Base-by-base conservation (phyloP, 2,329 filamentous ascomycete genomes). In the Fusarium abutilonis region DNA sequence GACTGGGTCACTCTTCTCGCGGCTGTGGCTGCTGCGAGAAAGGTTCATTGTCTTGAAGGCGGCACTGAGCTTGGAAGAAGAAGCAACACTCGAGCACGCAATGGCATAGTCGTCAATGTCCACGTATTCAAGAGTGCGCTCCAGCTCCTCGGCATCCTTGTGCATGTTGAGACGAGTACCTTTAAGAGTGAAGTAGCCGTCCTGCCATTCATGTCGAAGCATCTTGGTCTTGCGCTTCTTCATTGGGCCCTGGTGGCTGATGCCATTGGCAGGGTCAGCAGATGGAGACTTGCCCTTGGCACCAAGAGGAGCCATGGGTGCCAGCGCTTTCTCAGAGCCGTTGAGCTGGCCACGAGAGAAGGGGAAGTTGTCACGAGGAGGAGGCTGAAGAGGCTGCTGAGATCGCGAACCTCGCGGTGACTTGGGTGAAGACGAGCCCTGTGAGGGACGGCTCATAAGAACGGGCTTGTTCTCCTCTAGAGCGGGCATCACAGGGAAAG, bases 141-240 rank as follows among this genome's bases (percentile, higher is more conserved):
- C 80, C 29, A 81, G 67, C 47, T 78, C 75, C 47, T 74, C 72
- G 31, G 76, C 77, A 63, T 90, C 85, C 71, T 89, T 87, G 81
- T 93, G 91, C 85, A 94, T 89, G 51, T 89, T 88, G 34, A 92
- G 82, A 26, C 86, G 85, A 23, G 88, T 91, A 56, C 89, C 89
- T 70, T 88, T 88, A 63, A 97, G 88, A 23, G 91, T 92, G 75
- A 95, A 96, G 79, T 94, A 95, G 68, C 92, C 89, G 74, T 96
- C 91, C 72, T 93, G 87, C 93, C 93, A 97, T 79, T 97, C 93
- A 75, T 96, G 91, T 39, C 92, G 91, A 59, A 97, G 85, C 81
- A 97, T 88, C 72, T 88, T 88, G 31, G 90, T 96, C 79, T 92
- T 92, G 73, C 94, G 91, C 82, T 96, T 97, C 82, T 92, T 93